Base-by-base conservation (phyloP, 331 rosid species). In the Malus hybrid region DNA sequence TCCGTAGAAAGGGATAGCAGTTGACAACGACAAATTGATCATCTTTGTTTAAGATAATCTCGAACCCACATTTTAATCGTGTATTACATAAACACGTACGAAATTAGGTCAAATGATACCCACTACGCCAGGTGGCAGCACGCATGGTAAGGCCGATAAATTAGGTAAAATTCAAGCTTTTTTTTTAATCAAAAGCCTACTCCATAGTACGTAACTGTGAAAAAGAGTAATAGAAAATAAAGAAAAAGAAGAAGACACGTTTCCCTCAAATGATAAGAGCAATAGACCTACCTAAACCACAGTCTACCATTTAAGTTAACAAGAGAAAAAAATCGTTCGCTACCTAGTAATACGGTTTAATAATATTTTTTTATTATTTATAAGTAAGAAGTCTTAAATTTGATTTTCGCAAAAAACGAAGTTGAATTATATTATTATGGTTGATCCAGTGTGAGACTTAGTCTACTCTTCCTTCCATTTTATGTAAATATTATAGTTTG, bases 101-200 rank as follows among this genome's bases (percentile, higher is more conserved):
- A 63, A 63, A 63, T 29, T 63, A 6, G 67, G 39, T 14, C 4
- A 32, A 33, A 72, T 50, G 18, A 76, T n/a, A 63, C 68, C 79
- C 74, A 76, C 48, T 10, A 24, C 4, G 48, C 80, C 82, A 73
- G 60, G 76, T 73, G 76, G 42, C 65, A 54, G 4, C 76, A 31
- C 29, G 14, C 12, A 28, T 12, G 55, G 24, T 5, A 32, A 13
- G 69, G 63, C 77, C 55, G 16, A 54, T 29, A 73, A 66, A 75
- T 79, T 79, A 67, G 83, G 86, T 54, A 16, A 71, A 36, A 7
- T 33, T 10, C 44, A 75, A 36, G 18, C 16, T 13, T 15, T 1
- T 27, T n/a, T 2, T n/a, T 8, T 6, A 2, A 2, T 11, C 39
- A 27, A 70, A 66, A 11, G 62, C 50, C 48, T 18, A 39, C 66